Percentiles rank a stretch among this genome's conserved stretches.
Evolutionary conservation across 1,284 basidiomycete genomes (phyloP).

Genomic region (Moniliophthora roreri): DNA sequence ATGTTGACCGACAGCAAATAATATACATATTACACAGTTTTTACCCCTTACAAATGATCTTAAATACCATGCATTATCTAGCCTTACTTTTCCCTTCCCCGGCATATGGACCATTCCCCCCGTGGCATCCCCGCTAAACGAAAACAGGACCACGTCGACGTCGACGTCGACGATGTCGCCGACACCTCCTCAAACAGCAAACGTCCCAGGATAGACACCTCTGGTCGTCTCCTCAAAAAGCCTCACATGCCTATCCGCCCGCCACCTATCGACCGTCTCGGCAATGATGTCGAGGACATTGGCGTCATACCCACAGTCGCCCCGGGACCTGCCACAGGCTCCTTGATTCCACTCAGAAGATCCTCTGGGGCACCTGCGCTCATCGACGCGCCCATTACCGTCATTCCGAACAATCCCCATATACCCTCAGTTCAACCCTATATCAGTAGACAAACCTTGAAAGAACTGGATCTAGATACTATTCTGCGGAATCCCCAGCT

Average conservation of each 20-base stretch:
- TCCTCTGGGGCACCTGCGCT: constrained; percentile 20
- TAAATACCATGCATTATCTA: constrained; percentile 37
- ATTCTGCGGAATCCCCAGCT: constrained; percentile 90
- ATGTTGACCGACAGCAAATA: not conserved
- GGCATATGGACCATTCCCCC: constrained; percentile 25
- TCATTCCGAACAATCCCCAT: constrained; percentile 56
- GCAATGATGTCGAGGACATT: constrained; percentile 51
- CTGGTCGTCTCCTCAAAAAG: constrained; percentile 10
- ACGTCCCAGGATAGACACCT: constrained; percentile 32
- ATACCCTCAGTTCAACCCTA: constrained; percentile 74
- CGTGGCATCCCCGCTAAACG: constrained; percentile 57
- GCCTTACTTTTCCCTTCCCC: constrained; percentile 29
- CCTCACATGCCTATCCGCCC: constrained; percentile 23
- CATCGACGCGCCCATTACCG: constrained; percentile 34
- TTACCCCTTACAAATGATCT: constrained; percentile 28
- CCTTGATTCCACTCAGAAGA: constrained; percentile 31
- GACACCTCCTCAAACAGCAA: constrained; percentile 31
- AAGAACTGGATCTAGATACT: constrained; percentile 82
- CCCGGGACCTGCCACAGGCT: constrained; percentile 46
- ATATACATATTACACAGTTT: too few relatives aligned
- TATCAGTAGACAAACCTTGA: constrained; percentile 82
- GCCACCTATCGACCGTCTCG: constrained; percentile 33
- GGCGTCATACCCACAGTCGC: constrained; percentile 46
- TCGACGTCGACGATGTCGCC: constrained; percentile 24
- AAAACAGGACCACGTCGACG: constrained; percentile 52